Evolutionary conservation across 257 asterid genomes (phyloP), one percentile per base, ranked within the genome.

Genomic region (Penstemon eatonii): DNA sequence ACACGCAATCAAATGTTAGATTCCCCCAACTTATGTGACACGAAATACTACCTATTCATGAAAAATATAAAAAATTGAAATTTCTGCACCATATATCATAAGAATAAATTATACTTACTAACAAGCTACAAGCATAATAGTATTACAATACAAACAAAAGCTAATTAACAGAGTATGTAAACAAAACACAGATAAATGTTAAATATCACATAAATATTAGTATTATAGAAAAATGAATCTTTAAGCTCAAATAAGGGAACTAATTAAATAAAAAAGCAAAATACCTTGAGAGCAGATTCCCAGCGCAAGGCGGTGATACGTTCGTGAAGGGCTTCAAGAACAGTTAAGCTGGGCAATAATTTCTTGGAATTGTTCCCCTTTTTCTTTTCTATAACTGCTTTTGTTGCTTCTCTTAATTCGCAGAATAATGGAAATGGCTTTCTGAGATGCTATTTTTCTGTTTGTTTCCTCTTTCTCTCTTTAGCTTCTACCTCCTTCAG

Each of bases 221-320:
- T 5, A 1, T 7, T 0, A 5, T 4, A 47, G 5, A 47, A n/a
- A 1, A 47, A 47, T 47, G 10, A 7, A 49, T 55, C 55, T 13
- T 53, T 12, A 44, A 8, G 47, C 58, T 4, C 66, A 60, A 63
- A 53, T 6, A 64, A 63, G 46, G 25, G 37, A 42, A 45, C 38
- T 4, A 25, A 46, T 72, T 36, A 76, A 75, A 55, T 41, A 19
- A 4, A 38, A 11, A 58, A 58, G 5, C 40, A 67, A 53, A 40
- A 43, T 55, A 87, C 97, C 95, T 86, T 90, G 55, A 92, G 89
- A 69, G 98, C 98, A 25, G 98, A 92, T 56, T 90, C 97, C 98
- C 98, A 92, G 49, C 96, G 97, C 69, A 90, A 70, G 71, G 96
- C 94, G 45, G 97, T 84, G 67, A 90, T 85, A 72, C 98, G 96